Evolutionary conservation across 2,329 filamentous ascomycete species (phyloP), one percentile per base, ranked within the genome.

Genomic region (Pyrenophora teres): DNA sequence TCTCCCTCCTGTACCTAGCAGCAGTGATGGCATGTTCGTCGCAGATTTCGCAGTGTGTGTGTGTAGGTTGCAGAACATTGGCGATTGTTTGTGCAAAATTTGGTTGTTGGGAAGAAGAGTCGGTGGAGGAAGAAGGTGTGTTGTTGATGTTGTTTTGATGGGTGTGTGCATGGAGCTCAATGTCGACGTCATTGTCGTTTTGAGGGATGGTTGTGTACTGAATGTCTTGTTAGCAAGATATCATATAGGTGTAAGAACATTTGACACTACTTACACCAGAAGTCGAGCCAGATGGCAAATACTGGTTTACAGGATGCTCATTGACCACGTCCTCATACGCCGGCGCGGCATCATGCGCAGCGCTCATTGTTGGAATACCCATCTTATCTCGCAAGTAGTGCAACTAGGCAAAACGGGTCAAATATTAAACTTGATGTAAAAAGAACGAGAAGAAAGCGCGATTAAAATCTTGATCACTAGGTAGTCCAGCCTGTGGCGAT

Each of bases 31-130:
- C 16, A 31, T 64, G 61, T 15, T 56, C 44, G 40, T 70, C 68
- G 56, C 68, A 70, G 38, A 57, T 48, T 32, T 67, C 62, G 54
- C 67, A 70, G 46, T 69, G 67, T 4, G 53, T 51, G 43, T 68
- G 66, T 4, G 52, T 51, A 0, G 63, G 62, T 23, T 53, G 52
- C 41, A 69, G 57, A 9, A 66, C 52, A n/a, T 59, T 57, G 10
- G 67, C 60, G 41, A 65, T 56, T 5, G 63, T 68, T 23, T 67
- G 60, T n/a, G 52, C 55, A 13, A 68, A 36, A 4, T 55, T 59
- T 45, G 6, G 59, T 21, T 5, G 48, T 33, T 27, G 54, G 21
- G 41, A 40, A 30, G 25, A 18, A 39, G 4, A 8, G 2, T 7
- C 21, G 31, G 42, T 27, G 27, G 15, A 37, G 2, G 30, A 23